Evolutionary conservation across 2,329 filamentous ascomycete genomes (phyloP), one percentile per base, ranked within the genome.

Genomic region (Cephalotrichum gorgonifer): DNA sequence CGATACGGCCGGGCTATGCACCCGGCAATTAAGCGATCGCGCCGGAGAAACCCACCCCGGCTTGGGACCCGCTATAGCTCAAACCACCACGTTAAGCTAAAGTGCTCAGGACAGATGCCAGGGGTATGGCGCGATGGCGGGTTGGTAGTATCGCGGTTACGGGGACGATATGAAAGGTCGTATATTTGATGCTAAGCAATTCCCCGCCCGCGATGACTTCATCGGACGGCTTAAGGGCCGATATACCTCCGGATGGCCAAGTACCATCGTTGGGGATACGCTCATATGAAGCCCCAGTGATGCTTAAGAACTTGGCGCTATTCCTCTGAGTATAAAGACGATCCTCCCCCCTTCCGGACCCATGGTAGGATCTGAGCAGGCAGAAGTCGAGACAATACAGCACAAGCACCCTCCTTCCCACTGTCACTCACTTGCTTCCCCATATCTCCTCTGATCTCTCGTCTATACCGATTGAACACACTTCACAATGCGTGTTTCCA

Each of bases 401-500:
- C 20, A 5, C n/a, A 39, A 8, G 26, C 41, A 25, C 22, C 14
- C 23, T 43, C 12, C 5, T 26, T 43, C 41, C 41, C 11, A 15
- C 23, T 6, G 12, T 12, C 22, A 22, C 9, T 35, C 15, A 11
- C 3, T 26, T 38, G 7, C 15, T 17, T 15, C 25, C 22, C 17
- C 43, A 11, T 25, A 9, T 39, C 15, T n/a, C 27, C 11, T 11
- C 20, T 17, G 20, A 20, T 41, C n/a, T 5, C 9, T 31, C 30
- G 11, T 15, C 23, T 35, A 22, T 14, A 23, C 39, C 14, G 14
- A 8, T 26, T 35, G 12, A 22, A 2, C 23, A 44, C 27, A 30
- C 8, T 23, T 28, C 49, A 43, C 42, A n/a, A 53, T 55, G 54
- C 54, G 50, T 28, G 48, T 52, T 35, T 15, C 50, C 39, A 52